Evolutionary conservation across 169 alveolate species (phyloP), one percentile per base, ranked within the genome.

Genomic region (Cryptosporidium ryanae): DNA sequence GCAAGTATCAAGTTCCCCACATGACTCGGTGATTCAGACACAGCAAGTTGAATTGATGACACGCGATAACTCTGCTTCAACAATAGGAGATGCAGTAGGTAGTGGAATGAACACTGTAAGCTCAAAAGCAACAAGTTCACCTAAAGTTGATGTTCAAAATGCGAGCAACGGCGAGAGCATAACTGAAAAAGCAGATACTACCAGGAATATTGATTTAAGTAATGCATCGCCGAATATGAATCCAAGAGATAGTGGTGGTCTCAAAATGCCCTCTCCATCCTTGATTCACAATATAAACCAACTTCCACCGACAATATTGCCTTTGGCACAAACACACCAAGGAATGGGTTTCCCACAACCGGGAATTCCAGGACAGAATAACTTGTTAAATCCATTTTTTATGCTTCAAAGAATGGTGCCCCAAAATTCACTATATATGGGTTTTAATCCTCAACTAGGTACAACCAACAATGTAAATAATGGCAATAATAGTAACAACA

Each of bases 391-490:
- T 76, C 87, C 87, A 13, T 76, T 76, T 46, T 76, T 76, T 18
- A 55, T 76, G 87, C 38, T 76, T 21, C 87, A 55, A 31, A 76
- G 87, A 34, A 61, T 76, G 57, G 21, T 32, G 7, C 27, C 87
- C 12, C 21, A 38, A 29, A 55, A 55, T 23, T 61, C 87, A 15
- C 23, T 76, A 61, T 43, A 55, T 76, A 43, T 76, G 34, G 76
- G 76, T n/a, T 76, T 76, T 55, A 76, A 76, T 59, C 87, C 87
- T 27, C 71, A 68, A 27, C 29, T 68, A 1, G 83, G 57, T 29
- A 31, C 67, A 0, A 0, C 46, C 8, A 25, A 54, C 10, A 21
- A 25, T 21, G 5, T 12, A 25, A 25, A 10, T 38, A 38, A 38
- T 1, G 8, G 8, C 46, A 38, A 38, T 38, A 38, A 38, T 38